phyloP scores from a whole-genome alignment of 2,329 filamentous ascomycete species.

The Colletotrichum shisoi region DNA sequence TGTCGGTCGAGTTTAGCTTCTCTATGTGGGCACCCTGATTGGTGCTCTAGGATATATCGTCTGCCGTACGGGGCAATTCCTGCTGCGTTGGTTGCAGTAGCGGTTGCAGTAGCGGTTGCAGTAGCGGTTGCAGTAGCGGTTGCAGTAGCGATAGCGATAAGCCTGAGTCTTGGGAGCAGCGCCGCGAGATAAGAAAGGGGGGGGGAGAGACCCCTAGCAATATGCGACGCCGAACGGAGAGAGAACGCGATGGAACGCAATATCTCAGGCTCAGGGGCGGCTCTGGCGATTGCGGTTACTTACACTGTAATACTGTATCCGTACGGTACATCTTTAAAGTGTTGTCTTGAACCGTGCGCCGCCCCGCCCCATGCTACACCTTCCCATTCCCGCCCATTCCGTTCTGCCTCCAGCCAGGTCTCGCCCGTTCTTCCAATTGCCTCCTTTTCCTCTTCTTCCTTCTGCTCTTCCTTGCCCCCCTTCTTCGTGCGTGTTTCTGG shows the following conservation, averaged over 20 bases:
- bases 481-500: background rate
- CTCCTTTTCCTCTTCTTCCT: constrained; percentile 17
- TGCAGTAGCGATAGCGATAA: constrained; percentile 1
- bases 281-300: background rate
- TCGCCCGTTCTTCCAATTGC: constrained; percentile 20
- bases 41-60: constrained; percentile 20
- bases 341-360: constrained; percentile 31
- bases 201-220: background rate
- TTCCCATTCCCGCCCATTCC: constrained; percentile 32
- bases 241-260: constrained; percentile 1
- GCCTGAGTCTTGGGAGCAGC: constrained; percentile 2
- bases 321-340: constrained; percentile 1
- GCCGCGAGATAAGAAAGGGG: background rate
- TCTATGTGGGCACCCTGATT: constrained; percentile 17
- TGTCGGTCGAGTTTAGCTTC: constrained; percentile 18
- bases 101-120: background rate
- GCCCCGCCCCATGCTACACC: constrained; percentile 17
- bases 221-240: background rate
- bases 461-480: constrained; percentile 8
- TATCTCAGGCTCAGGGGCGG: constrained; percentile 1
- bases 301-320: too few relatives aligned
- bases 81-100: too few relatives aligned
- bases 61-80: background rate
- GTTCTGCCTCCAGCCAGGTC: constrained; percentile 18
- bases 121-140: background rate